Conservation (phyloP, 192 early-diverging fungal species). For the Podila horticola region DNA sequence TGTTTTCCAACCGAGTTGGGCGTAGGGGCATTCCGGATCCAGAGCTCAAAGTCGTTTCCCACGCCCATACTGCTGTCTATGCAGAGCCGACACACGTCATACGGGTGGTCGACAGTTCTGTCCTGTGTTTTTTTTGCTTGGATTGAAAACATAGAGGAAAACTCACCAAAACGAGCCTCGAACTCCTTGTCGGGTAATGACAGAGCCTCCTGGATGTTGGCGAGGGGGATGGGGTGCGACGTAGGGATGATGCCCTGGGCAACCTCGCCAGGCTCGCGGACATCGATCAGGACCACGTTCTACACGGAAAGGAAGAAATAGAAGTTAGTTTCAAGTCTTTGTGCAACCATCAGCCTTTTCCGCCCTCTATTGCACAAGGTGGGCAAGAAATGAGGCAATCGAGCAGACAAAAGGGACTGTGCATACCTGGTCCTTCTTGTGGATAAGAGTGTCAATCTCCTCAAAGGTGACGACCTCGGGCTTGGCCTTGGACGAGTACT, state of each 20-base stretch:
- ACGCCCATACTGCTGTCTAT: no score
- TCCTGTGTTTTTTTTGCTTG: no score
- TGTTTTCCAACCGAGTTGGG: no score
- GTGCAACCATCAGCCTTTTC: no score
- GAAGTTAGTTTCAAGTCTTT: background rate
- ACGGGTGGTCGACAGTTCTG: no score
- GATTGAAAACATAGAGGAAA: no score
- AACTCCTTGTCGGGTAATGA: conserved; percentile 48
- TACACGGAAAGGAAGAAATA: conserved; percentile 4
- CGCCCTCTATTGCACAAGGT: background rate
- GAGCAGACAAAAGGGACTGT: background rate
- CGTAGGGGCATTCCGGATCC: no score
- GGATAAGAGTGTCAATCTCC: conserved; percentile 46
- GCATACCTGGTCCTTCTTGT: conserved; percentile 34
- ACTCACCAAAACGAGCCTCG: conserved; percentile 51
- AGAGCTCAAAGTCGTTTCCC: no score
- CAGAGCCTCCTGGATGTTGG: conserved; percentile 62
- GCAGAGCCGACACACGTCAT: no score
- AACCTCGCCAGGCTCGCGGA: conserved; percentile 72
- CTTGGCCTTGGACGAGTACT: conserved; percentile 34
- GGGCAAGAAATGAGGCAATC: background rate
- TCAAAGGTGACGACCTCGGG: conserved; percentile 43
- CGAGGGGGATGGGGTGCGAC: conserved; percentile 72
- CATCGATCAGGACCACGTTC: conserved; percentile 71
- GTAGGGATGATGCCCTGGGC: conserved; percentile 72